A percentile compares a stretch with the other conserved stretches of the same genome.
Conservation (phyloP, 2,329 filamentous ascomycete genomes). For the Pezicula carpinea region DNA sequence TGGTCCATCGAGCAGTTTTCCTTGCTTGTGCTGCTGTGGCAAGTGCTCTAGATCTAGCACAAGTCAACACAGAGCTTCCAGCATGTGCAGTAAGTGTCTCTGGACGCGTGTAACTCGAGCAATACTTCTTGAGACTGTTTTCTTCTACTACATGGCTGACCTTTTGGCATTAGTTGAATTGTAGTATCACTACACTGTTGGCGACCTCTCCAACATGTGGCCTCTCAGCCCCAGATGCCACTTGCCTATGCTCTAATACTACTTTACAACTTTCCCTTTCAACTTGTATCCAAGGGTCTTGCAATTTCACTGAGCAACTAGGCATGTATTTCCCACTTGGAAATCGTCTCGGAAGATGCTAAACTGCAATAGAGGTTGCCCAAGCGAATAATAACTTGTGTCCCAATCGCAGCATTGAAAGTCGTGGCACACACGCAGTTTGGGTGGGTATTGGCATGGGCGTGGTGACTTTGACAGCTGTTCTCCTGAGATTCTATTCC, state of each 20-base stretch:
- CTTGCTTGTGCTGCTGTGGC: not conserved
- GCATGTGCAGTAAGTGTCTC: not conserved
- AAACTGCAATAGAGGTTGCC: not conserved
- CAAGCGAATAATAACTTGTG: not conserved
- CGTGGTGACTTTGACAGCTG: not conserved
- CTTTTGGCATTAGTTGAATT: not conserved
- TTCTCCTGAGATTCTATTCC: constrained; percentile 12
- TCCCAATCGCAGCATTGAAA: not conserved
- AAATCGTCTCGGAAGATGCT: not conserved
- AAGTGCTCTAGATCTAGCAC: not conserved
- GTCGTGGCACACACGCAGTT: not conserved
- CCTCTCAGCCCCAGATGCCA: not conserved
- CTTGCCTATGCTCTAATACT: not conserved
- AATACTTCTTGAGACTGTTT: too few relatives aligned
- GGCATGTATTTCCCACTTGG: not conserved
- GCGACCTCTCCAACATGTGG: not conserved
- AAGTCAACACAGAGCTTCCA: not conserved
- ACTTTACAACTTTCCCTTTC: not conserved
- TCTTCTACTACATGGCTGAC: not conserved
- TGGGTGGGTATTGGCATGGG: constrained; percentile 1
- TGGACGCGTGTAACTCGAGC: not conserved
- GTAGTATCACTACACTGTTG: not conserved
- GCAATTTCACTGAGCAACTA: not conserved
- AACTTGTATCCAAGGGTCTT: not conserved
- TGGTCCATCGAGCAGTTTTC: too few relatives aligned